Percentiles rank a stretch among this genome's conserved stretches.
Conservation (phyloP, 2,329 filamentous ascomycete genomes). For the Botrytis tulipae region DNA sequence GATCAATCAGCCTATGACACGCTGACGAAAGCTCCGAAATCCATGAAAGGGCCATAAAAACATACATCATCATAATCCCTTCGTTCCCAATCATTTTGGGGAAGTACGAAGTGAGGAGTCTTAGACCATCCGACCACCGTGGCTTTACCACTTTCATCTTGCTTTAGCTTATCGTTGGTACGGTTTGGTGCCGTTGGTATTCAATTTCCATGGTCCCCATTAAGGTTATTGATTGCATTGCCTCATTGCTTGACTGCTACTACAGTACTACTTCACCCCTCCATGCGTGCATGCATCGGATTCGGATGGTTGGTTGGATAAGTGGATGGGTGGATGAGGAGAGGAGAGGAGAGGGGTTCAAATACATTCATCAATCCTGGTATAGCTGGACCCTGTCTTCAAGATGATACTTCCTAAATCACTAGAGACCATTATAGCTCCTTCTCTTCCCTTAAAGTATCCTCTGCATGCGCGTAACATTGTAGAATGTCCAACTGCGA, state of each 20-base stretch:
- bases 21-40: background rate
- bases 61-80: background rate
- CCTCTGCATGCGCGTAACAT: background rate
- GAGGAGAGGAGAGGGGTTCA: background rate
- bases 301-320: background rate
- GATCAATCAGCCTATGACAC: slow-evolving; percentile 13
- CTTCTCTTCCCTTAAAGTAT: background rate
- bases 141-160: background rate
- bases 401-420: background rate
- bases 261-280: slow-evolving; percentile 9
- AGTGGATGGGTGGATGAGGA: background rate
- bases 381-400: background rate
- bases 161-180: background rate
- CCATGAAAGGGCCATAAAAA: background rate
- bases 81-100: background rate
- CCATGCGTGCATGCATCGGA: slow-evolving; percentile 3
- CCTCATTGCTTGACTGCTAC: background rate
- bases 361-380: background rate
- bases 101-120: background rate
- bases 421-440: background rate
- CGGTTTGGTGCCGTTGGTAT: background rate
- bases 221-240: background rate
- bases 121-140: background rate
- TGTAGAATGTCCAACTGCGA: background rate
- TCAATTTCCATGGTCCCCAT: background rate